A percentile compares a stretch with the other conserved stretches of the same genome.
Evolutionary conservation across 2,329 filamentous ascomycete species (phyloP).

Genomic region (Pseudopyricularia javanii): DNA sequence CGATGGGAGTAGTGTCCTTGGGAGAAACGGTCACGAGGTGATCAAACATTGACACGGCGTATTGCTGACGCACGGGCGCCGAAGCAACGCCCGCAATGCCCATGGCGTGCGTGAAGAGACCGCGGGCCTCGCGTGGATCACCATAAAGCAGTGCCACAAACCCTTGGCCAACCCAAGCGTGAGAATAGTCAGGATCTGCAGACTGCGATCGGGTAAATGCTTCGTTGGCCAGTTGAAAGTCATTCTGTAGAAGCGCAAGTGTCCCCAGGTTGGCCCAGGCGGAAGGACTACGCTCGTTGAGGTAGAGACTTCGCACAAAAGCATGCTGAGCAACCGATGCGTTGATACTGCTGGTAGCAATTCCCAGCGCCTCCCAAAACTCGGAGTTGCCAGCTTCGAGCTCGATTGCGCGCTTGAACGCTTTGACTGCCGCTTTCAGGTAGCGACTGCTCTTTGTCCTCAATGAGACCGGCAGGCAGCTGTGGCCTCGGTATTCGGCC

Average conservation of each 20-base stretch:
- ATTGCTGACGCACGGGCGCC: constrained; percentile 63
- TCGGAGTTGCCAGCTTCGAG: constrained; percentile 87
- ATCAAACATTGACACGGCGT: constrained; percentile 72
- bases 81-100: constrained; percentile 77
- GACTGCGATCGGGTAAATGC: constrained; percentile 87
- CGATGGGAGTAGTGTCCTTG: constrained; percentile 35
- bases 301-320: constrained; percentile 80
- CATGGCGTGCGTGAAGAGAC: constrained; percentile 86
- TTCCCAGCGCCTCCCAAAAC: constrained; percentile 94
- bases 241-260: constrained; percentile 73
- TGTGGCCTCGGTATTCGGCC: constrained; percentile 76
- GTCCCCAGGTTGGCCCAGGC: constrained; percentile 87
- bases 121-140: constrained; percentile 63
- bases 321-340: constrained; percentile 85
- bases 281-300: constrained; percentile 77
- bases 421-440: constrained; percentile 69
- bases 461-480: constrained; percentile 41
- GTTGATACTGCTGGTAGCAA: constrained; percentile 77
- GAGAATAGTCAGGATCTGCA: constrained; percentile 82
- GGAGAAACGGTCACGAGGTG: constrained; percentile 54
- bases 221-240: constrained; percentile 75
- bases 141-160: constrained; percentile 69
- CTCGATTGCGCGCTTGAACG: constrained; percentile 93
- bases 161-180: constrained; percentile 90
- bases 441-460: constrained; percentile 53